These are phyloP conservation scores for Penicillium mononematosum DNA, from an alignment of 495 filamentous ascomycete species.

Conservation along the genomic window DNA sequence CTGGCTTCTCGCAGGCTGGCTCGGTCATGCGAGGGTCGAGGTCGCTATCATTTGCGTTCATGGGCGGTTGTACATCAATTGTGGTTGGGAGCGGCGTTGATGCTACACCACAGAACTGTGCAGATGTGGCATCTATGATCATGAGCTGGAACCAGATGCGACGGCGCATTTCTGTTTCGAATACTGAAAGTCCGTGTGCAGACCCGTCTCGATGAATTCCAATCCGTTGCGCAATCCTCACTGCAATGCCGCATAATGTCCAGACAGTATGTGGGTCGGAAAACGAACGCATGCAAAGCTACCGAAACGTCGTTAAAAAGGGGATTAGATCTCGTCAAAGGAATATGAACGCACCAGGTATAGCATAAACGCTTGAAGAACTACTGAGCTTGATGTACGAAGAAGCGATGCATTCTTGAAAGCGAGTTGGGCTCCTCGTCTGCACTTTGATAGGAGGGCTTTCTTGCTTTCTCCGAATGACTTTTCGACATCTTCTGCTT, in stretches of 20 bases:
- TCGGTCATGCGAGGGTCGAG: constrained; percentile 58
- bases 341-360: constrained; percentile 34
- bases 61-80: constrained; percentile 40
- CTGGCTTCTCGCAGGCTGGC: constrained; percentile 49
- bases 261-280: constrained; percentile 44
- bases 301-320: constrained; percentile 6
- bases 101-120: constrained; percentile 34
- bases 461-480: constrained; percentile 44
- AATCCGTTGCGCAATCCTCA: constrained; percentile 45
- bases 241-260: constrained; percentile 42
- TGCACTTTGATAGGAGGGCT: constrained; percentile 41
- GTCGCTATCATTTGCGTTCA: constrained; percentile 59
- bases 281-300: constrained; percentile 33
- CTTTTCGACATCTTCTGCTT: constrained; percentile 35
- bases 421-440: constrained; percentile 43
- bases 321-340: background rate
- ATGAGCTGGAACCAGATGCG: constrained; percentile 43
- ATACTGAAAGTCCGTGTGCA: constrained; percentile 34
- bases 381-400: constrained; percentile 41
- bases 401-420: constrained; percentile 49
- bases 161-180: constrained; percentile 48
- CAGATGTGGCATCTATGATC: constrained; percentile 35
- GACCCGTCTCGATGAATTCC: constrained; percentile 47
- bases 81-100: constrained; percentile 18
- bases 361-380: constrained; percentile 48